Conservation (phyloP, 164 flowering plant species). For the Vitis rotundifolia region DNA sequence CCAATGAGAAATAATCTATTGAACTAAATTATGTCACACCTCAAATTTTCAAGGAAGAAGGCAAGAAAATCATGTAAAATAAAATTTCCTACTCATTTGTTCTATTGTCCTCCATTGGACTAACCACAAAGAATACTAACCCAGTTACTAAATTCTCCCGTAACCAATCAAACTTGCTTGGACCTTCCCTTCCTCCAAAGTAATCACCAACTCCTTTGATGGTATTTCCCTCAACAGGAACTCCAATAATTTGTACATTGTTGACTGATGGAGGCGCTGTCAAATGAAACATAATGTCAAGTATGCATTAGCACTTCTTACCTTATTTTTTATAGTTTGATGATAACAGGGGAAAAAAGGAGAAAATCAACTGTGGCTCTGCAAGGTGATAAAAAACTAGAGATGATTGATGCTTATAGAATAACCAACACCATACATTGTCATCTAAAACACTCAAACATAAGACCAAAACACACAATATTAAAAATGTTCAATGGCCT, state of each 20-base stretch:
- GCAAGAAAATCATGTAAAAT: neutral
- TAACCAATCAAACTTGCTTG: conserved; percentile 95
- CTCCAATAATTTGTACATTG: conserved; percentile 79
- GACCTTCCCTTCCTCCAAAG: conserved; percentile 98
- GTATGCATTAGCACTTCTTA: conserved; percentile 3
- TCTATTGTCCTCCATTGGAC: neutral
- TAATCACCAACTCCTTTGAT: conserved; percentile 80
- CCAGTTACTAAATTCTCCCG: conserved; percentile 76
- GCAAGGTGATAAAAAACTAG: too few relatives aligned
- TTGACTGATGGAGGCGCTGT: conserved; percentile 92
- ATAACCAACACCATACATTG: too few relatives aligned
- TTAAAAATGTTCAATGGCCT: too few relatives aligned
- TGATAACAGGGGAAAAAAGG: neutral
- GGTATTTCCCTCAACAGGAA: conserved; percentile 70
- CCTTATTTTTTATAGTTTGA: neutral
- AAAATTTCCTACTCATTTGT: neutral
- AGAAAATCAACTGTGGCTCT: neutral
- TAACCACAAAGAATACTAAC: conserved; percentile 41
- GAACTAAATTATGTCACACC: neutral
- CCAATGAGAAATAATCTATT: neutral
- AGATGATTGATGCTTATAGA: too few relatives aligned
- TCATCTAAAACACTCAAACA: too few relatives aligned
- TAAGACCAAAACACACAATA: too few relatives aligned
- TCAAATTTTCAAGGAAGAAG: too few relatives aligned
- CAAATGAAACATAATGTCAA: conserved; percentile 17